Conservation (phyloP, 2,329 filamentous ascomycete species). For the Dactylellina parvicollis region DNA sequence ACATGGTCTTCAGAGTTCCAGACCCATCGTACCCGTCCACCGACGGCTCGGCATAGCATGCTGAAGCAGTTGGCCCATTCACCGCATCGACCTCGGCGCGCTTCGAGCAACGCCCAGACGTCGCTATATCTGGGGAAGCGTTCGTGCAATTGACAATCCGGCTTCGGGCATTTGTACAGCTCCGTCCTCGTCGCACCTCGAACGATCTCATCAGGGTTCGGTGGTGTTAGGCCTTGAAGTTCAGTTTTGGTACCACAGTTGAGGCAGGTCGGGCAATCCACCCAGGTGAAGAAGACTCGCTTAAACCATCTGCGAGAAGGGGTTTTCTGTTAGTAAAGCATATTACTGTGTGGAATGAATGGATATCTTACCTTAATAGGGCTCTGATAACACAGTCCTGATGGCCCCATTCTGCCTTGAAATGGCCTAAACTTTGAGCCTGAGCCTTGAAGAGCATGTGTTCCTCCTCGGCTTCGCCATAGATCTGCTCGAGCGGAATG, state of each 20-base stretch:
- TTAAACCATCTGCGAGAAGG: conserved; percentile 81
- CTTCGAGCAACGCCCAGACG: conserved; percentile 90
- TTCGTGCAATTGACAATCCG: conserved; percentile 79
- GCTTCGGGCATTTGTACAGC: conserved; percentile 84
- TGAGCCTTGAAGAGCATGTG: conserved; percentile 85
- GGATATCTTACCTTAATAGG: conserved; percentile 74
- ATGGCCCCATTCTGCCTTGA: conserved; percentile 91
- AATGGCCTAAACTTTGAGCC: conserved; percentile 84
- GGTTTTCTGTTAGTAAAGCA: conserved; percentile 22
- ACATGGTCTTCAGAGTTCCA: conserved; percentile 98
- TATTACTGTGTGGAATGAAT: conserved; percentile 16
- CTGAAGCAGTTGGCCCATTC: conserved; percentile 99
- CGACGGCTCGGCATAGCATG: conserved; percentile 94
- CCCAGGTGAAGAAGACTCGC: conserved; percentile 91
- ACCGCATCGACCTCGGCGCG: conserved; percentile 82
- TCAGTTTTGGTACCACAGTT: conserved; percentile 84
- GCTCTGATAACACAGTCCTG: conserved; percentile 95
- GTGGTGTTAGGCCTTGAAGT: conserved; percentile 81
- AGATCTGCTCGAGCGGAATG: conserved; percentile 89
- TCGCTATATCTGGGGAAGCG: conserved; percentile 94
- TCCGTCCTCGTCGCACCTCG: conserved; percentile 88
- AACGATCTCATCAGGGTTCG: conserved; percentile 87
- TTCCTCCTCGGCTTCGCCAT: conserved; percentile 93
- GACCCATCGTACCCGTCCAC: conserved; percentile 91
- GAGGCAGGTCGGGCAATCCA: conserved; percentile 91